Evolutionary conservation across 345 rosid species (phyloP), one percentile per base, ranked within the genome.

Genomic region (Mangifera indica): DNA sequence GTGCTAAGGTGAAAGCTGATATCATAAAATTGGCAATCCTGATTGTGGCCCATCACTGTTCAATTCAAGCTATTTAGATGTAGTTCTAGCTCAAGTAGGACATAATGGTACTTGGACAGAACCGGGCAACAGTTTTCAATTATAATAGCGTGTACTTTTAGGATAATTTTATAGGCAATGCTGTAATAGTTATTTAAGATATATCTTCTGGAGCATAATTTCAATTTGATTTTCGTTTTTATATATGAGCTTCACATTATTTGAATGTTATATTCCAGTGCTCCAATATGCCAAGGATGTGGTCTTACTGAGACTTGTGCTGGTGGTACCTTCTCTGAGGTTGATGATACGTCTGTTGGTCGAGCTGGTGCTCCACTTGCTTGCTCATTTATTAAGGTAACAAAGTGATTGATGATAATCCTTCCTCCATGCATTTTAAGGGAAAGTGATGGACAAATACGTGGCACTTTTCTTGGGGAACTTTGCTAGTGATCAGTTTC

Each of bases 251-350:
- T 18, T 52, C 32, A 32, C 57, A 48, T 5, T 70, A 65, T 48
- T 26, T 74, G 24, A 32, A 74, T 61, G 49, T 54, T 45, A 48
- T 60, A 79, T 61, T 70, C 32, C 88, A 96, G 99, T 80, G 94
- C 97, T 82, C 98, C 99, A 56, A 96, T 96, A 34, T 93, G 96
- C 24, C 99, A 96, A 84, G 99, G 99, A n/a, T 96, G 91, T 84
- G 98, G 97, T 66, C 94, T 96, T 66, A 96, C 98, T 20, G 99
- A 96, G 86, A 93, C 97, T 49, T 91, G 97, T 81, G 99, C 99
- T 75, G 99, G 98, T 52, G 98, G 96, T 78, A 84, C 98, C 63
- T 96, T 96, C 83, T 91, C 98, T 18, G 99, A 93, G 87, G 84
- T 93, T 74, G 98, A 93, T 77, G 99, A 96, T 84, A 65, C 88